These are phyloP conservation scores for Salisapilia sapeloensis DNA, from an alignment of 352 stramenopile genomes.

Conservation along the genomic window DNA sequence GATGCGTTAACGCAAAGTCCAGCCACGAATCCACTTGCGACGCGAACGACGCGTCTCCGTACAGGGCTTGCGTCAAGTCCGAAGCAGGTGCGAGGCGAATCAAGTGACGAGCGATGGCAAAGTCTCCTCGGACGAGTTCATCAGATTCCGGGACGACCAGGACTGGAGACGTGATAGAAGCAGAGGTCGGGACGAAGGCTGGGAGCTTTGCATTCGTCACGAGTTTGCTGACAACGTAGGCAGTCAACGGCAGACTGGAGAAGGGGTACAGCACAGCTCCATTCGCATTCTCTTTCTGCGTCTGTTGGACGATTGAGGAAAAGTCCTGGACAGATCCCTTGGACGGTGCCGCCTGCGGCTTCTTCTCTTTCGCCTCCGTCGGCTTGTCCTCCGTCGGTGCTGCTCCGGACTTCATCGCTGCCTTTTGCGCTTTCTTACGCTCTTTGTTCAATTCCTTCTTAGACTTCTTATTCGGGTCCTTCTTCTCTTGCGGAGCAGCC, in stretches of 20 bases:
- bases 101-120: conserved; percentile 59
- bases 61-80: conserved; percentile 20
- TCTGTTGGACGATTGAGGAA: no score
- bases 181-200: no score
- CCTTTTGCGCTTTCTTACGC: conserved; percentile 72
- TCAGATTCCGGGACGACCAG: no score
- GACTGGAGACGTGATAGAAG: no score
- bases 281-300: no score
- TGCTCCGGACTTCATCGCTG: conserved; percentile 32
- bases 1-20: conserved; percentile 77
- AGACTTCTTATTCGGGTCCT: conserved; percentile 48
- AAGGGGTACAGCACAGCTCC: no score
- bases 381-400: conserved; percentile 1
- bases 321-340: no score
- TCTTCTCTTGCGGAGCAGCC: conserved; percentile 3
- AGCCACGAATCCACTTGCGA: conserved; percentile 87
- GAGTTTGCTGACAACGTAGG: no score
- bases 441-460: conserved; percentile 85
- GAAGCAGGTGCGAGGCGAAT: conserved; percentile 19
- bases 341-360: conserved; percentile 13
- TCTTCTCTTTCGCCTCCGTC: conserved; percentile 6
- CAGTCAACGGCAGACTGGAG: no score
- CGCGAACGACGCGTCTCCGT: conserved; percentile 27
- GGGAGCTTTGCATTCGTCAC: no score
- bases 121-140: conserved; percentile 65